Evolutionary conservation across 2,329 filamentous ascomycete species (phyloP).

Genomic region (Acrodontium crateriforme): DNA sequence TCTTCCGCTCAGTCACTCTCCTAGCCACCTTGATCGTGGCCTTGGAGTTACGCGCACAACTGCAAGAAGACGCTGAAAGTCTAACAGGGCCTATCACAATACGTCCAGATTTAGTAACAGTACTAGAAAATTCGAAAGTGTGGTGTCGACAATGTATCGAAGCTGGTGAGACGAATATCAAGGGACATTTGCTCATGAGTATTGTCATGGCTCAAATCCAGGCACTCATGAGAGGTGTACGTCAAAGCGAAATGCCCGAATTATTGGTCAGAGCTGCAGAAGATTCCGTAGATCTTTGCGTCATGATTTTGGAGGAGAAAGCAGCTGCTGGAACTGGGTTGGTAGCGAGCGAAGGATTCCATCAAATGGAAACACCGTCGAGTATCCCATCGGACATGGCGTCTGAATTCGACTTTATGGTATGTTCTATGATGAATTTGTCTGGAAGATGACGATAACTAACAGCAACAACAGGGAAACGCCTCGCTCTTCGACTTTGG

Average conservation of each 20-base stretch:
- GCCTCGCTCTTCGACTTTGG: too few species aligned
- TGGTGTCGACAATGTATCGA: neutral
- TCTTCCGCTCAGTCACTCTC: neutral
- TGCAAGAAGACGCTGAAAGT: constrained; percentile 1
- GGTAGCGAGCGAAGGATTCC: too few species aligned
- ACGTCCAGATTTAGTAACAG: neutral
- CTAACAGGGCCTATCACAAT: neutral
- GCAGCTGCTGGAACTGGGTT: neutral
- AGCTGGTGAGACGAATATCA: constrained; percentile 1
- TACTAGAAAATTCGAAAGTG: neutral
- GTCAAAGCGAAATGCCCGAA: neutral
- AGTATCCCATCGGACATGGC: too few species aligned
- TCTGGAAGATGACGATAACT: too few species aligned
- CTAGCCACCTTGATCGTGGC: constrained; percentile 1
- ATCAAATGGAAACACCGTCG: too few species aligned
- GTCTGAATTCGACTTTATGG: too few species aligned
- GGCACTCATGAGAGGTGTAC: neutral
- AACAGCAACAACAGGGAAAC: too few species aligned
- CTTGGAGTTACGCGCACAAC: neutral
- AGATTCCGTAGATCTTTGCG: neutral
- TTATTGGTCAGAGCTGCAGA: neutral
- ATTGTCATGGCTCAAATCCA: neutral
- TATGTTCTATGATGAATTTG: too few species aligned
- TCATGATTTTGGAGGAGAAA: neutral
- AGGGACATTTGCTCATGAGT: neutral